Percentiles rank a stretch among this genome's conserved stretches.
Conservation (phyloP, 345 rosid genomes). For the Populus ilicifolia region DNA sequence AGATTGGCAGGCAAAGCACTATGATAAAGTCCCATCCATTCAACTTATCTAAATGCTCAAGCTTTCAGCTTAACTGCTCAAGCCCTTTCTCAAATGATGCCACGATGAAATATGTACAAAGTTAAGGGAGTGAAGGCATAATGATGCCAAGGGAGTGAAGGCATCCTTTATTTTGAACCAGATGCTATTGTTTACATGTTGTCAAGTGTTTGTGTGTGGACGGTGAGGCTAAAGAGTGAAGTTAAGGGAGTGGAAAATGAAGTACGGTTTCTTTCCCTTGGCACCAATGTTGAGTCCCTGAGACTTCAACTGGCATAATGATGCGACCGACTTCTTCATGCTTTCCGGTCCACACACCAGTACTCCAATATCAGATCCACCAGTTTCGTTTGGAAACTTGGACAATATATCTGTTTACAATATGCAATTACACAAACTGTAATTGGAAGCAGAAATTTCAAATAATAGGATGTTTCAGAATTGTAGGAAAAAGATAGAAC, state of each 20-base stretch:
- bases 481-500: neutral
- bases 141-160: too few relatives aligned
- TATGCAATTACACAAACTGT: neutral
- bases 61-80: neutral
- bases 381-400: slow-evolving; percentile 40
- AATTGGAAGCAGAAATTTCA: neutral
- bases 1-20: neutral
- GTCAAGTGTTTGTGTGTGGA: neutral
- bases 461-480: neutral
- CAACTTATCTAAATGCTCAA: neutral
- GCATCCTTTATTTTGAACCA: neutral
- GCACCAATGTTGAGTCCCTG: slow-evolving; percentile 20
- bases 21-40: neutral
- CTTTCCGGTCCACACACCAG: slow-evolving; percentile 81
- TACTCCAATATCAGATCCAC: slow-evolving; percentile 53
- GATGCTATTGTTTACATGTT: neutral
- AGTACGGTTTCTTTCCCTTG: slow-evolving; percentile 29
- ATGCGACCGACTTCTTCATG: slow-evolving; percentile 67
- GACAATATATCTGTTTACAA: slow-evolving; percentile 46
- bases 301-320: slow-evolving; percentile 34
- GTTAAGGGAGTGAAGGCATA: neutral
- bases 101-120: neutral
- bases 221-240: slow-evolving; percentile 40
- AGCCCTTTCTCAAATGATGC: neutral
- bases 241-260: slow-evolving; percentile 56